These are phyloP conservation scores for Immersiporthe knoxdaviesiana DNA, from an alignment of 2,329 filamentous ascomycete genomes.

Conservation along the genomic window DNA sequence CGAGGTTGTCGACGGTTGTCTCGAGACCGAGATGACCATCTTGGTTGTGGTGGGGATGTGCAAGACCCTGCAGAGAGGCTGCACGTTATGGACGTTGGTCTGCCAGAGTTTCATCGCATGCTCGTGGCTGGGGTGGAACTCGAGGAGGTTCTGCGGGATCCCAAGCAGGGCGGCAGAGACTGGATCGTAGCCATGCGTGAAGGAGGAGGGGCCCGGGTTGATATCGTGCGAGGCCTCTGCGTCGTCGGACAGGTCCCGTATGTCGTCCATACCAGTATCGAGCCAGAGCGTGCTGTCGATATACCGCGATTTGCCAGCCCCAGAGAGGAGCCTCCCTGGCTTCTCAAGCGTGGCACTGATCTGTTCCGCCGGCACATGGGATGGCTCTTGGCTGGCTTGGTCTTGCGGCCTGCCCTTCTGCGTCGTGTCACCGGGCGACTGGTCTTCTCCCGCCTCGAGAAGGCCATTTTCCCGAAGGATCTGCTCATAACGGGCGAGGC, in stretches of 20 bases:
- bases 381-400: slow-evolving; percentile 13
- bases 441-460: slow-evolving; percentile 27
- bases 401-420: slow-evolving; percentile 8
- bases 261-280: slow-evolving; percentile 35
- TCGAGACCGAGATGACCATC: slow-evolving; percentile 31
- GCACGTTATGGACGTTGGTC: slow-evolving; percentile 34
- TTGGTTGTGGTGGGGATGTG: slow-evolving; percentile 34
- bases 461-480: slow-evolving; percentile 43
- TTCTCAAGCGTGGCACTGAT: slow-evolving; percentile 2
- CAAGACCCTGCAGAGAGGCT: slow-evolving; percentile 35
- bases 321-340: slow-evolving; percentile 33
- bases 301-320: slow-evolving; percentile 45
- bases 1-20: slow-evolving; percentile 31
- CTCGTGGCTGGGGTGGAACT: slow-evolving; percentile 32
- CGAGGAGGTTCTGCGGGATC: slow-evolving; percentile 23
- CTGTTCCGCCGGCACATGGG: slow-evolving; percentile 22
- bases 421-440: not conserved
- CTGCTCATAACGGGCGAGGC: slow-evolving; percentile 44
- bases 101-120: slow-evolving; percentile 35
- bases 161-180: slow-evolving; percentile 30
- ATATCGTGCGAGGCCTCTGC: slow-evolving; percentile 35
- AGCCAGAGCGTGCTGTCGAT: slow-evolving; percentile 43
- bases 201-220: not conserved
- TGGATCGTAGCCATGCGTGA: slow-evolving; percentile 19
- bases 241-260: slow-evolving; percentile 32